Conservation (phyloP, 2,329 filamentous ascomycete genomes). For the Aureobasidium musti region DNA sequence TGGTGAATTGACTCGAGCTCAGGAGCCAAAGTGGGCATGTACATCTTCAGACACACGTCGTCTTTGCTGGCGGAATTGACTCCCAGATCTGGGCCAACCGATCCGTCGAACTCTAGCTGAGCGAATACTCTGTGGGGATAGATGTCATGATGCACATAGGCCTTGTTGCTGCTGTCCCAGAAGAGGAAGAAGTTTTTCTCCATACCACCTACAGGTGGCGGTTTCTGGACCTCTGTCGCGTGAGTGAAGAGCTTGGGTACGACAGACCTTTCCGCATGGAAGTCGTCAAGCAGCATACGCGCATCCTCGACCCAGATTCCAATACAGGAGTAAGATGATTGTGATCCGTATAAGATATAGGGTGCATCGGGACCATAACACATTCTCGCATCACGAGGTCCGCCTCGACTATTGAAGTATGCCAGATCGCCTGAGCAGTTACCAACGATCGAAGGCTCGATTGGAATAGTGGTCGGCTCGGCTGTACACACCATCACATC, state of each 20-base stretch:
- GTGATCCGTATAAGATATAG: conserved; percentile 58
- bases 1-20: conserved; percentile 58
- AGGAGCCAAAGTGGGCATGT: conserved; percentile 47
- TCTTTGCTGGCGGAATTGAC: conserved; percentile 45
- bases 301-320: conserved; percentile 61
- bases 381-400: conserved; percentile 61
- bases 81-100: conserved; percentile 53
- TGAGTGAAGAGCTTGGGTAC: conserved; percentile 42
- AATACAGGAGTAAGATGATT: conserved; percentile 58
- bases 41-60: conserved; percentile 50
- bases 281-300: conserved; percentile 49
- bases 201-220: conserved; percentile 47
- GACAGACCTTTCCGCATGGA: conserved; percentile 33
- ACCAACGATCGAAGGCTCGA: conserved; percentile 49
- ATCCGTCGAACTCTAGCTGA: conserved; percentile 49
- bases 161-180: conserved; percentile 54
- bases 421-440: conserved; percentile 52
- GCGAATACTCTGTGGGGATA: conserved; percentile 55
- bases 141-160: conserved; percentile 59
- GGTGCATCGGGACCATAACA: conserved; percentile 57
- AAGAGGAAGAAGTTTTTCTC: conserved; percentile 67
- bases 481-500: conserved; percentile 49
- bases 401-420: conserved; percentile 51
- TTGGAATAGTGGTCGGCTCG: conserved; percentile 48
- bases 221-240: conserved; percentile 57